Percentiles rank a stretch among this genome's conserved stretches.
These are phyloP conservation scores for Boletus patriciae DNA, from an alignment of 768 basidiomycete genomes.

Conservation along the genomic window DNA sequence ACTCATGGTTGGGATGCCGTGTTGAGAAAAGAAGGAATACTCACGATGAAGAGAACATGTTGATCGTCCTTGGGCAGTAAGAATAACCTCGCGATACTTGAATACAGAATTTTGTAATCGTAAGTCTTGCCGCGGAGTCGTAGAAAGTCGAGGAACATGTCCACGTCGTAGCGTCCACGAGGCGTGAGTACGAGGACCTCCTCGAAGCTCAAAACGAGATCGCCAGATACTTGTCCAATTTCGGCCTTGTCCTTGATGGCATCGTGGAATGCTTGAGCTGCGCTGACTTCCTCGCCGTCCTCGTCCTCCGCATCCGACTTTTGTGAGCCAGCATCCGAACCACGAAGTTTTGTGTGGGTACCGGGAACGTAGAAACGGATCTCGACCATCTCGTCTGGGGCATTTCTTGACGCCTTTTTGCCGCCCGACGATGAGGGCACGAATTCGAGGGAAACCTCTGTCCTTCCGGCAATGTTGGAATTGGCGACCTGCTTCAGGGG, in stretches of 20 bases:
- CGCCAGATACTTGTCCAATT: constrained; percentile 87
- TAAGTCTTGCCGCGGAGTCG: constrained; percentile 98
- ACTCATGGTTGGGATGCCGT: constrained; percentile 10
- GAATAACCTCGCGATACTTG: constrained; percentile 85
- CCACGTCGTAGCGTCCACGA: constrained; percentile 95
- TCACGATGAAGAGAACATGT: constrained; percentile 91
- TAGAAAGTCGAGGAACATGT: constrained; percentile 95
- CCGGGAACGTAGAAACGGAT: constrained; percentile 97
- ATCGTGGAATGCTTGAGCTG: constrained; percentile 97
- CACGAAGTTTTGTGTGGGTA: constrained; percentile 57
- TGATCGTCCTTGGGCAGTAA: constrained; percentile 95
- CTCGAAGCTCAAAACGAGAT: constrained; percentile 91
- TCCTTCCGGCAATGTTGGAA: constrained; percentile 95
- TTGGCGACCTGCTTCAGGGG: constrained; percentile 87
- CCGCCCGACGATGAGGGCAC: constrained; percentile 45
- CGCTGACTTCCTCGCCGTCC: constrained; percentile 78
- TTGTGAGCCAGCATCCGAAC: constrained; percentile 72
- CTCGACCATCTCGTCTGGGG: constrained; percentile 87
- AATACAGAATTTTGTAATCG: constrained; percentile 96
- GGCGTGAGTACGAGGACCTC: constrained; percentile 95
- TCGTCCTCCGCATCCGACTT: constrained; percentile 67
- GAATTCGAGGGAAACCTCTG: constrained; percentile 99
- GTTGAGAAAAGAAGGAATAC: constrained; percentile 28
- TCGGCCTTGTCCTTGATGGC: constrained; percentile 95
- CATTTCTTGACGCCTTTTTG: constrained; percentile 44